phyloP scores from a whole-genome alignment of 2,329 filamentous ascomycete genomes.

The Graphiopsis chlorocephala region DNA sequence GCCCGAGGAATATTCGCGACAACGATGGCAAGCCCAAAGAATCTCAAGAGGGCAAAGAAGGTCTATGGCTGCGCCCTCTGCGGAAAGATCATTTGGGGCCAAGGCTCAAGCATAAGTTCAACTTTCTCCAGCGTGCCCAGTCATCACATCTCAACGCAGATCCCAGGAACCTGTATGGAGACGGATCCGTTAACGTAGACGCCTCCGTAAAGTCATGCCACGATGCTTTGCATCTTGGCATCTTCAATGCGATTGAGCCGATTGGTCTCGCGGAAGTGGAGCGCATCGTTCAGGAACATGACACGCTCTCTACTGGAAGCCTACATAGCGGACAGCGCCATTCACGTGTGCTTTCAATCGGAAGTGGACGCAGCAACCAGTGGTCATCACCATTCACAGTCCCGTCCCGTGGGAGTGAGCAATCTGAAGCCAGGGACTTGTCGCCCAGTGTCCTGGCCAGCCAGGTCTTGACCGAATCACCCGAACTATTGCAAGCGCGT shows the following conservation, averaged over 20 bases:
- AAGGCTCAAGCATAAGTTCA: constrained; percentile 52
- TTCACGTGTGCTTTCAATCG: constrained; percentile 20
- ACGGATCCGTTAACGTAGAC: background rate
- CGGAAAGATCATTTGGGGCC: constrained; percentile 12
- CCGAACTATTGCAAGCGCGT: constrained; percentile 26
- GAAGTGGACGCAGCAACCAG: constrained; percentile 25
- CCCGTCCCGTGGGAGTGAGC: constrained; percentile 12
- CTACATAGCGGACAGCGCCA: constrained; percentile 23
- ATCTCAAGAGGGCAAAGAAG: constrained; percentile 35
- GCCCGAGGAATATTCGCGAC: background rate
- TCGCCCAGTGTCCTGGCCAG: constrained; percentile 23
- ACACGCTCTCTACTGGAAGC: constrained; percentile 21
- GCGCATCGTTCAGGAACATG: constrained; percentile 40
- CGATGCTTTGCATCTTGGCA: constrained; percentile 49
- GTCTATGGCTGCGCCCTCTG: constrained; percentile 34
- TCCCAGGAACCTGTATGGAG: constrained; percentile 25
- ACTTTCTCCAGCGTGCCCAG: constrained; percentile 56
- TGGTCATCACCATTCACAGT: constrained; percentile 27
- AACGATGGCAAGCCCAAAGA: constrained; percentile 3
- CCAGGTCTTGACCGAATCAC: constrained; percentile 26
- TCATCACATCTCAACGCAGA: constrained; percentile 36
- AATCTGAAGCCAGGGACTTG: constrained; percentile 15
- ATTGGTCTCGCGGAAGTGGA: constrained; percentile 47
- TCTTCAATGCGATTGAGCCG: constrained; percentile 50
- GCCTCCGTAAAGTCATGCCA: background rate